phyloP scores from a whole-genome alignment of 2,329 filamentous ascomycete genomes.

The Hymenoscyphus fraxineus region DNA sequence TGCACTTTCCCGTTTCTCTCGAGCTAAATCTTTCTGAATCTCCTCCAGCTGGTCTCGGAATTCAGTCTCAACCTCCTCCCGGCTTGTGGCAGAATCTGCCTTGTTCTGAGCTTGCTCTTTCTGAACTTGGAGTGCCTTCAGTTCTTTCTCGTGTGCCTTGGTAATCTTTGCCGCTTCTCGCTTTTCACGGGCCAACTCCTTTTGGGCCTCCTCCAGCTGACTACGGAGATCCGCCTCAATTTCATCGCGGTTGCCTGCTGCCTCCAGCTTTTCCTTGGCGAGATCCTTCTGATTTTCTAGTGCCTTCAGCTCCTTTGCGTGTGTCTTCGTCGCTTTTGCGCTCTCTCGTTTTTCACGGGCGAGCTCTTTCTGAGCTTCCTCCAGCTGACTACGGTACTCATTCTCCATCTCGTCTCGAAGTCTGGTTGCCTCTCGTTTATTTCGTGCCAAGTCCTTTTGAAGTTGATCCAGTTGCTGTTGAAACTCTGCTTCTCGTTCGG shows the following conservation, averaged over 20 bases:
- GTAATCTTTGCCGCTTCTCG: slow-evolving; percentile 27
- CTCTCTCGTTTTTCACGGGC: slow-evolving; percentile 47
- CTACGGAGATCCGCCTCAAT: slow-evolving; percentile 37
- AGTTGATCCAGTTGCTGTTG: slow-evolving; percentile 39
- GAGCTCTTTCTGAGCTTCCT: slow-evolving; percentile 25
- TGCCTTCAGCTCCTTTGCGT: slow-evolving; percentile 48
- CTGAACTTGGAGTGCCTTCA: slow-evolving; percentile 48
- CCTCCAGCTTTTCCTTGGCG: slow-evolving; percentile 45
- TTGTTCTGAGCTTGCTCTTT: slow-evolving; percentile 65
- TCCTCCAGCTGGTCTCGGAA: slow-evolving; percentile 26
- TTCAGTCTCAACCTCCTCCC: slow-evolving; percentile 17
- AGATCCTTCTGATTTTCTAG: slow-evolving; percentile 36
- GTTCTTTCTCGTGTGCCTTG: slow-evolving; percentile 25
- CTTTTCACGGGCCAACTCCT: slow-evolving; percentile 36
- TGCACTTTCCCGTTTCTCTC: slow-evolving; percentile 38
- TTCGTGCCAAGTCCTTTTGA: slow-evolving; percentile 39
- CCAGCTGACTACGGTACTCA: neutral
- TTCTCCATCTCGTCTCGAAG: slow-evolving; percentile 36
- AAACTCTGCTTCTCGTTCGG: slow-evolving; percentile 39
- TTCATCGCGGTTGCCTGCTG: slow-evolving; percentile 25
- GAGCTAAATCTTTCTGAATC: slow-evolving; percentile 32
- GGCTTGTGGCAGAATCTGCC: slow-evolving; percentile 46
- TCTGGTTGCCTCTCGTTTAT: slow-evolving; percentile 36
- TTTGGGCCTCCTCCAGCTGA: slow-evolving; percentile 37
- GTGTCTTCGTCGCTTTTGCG: slow-evolving; percentile 30